Conservation (phyloP, 1,139 yeast species). For the Saccharomycopsis crataegensis region DNA sequence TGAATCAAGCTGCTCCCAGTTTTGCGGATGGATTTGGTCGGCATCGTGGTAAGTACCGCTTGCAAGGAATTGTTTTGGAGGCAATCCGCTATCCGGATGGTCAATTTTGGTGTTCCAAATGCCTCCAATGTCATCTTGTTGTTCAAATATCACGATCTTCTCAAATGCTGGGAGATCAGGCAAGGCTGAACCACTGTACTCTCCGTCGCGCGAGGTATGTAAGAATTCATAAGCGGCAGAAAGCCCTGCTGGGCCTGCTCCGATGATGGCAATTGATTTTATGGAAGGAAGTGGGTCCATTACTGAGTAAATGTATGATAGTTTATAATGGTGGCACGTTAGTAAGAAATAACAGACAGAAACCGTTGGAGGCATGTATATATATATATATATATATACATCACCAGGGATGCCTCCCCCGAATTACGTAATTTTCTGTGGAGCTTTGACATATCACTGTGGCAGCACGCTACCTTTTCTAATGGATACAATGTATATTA, state of each 20-base stretch:
- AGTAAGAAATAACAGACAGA: too few relatives aligned
- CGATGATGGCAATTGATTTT: conserved; percentile 30
- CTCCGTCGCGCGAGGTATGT: conserved; percentile 28
- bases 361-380: too few relatives aligned
- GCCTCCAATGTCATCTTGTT: conserved; percentile 31
- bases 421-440: too few relatives aligned
- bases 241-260: conserved; percentile 36
- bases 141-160: conserved; percentile 33
- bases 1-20: conserved; percentile 20
- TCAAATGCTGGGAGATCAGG: conserved; percentile 24
- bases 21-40: conserved; percentile 23
- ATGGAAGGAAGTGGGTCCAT: conserved; percentile 14
- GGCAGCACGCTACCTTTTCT: too few relatives aligned
- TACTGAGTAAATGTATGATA: background rate
- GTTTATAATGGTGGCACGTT: background rate
- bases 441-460: too few relatives aligned
- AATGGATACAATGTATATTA: background rate
- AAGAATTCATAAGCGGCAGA: conserved; percentile 30
- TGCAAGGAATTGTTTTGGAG: conserved; percentile 23
- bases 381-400: too few relatives aligned
- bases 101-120: conserved; percentile 29
- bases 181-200: conserved; percentile 23
- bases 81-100: conserved; percentile 21
- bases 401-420: too few relatives aligned
- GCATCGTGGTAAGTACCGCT: conserved; percentile 24